Evolutionary conservation across 495 filamentous ascomycete species (phyloP).

Genomic region (Hypomontagnella submonticulosa): DNA sequence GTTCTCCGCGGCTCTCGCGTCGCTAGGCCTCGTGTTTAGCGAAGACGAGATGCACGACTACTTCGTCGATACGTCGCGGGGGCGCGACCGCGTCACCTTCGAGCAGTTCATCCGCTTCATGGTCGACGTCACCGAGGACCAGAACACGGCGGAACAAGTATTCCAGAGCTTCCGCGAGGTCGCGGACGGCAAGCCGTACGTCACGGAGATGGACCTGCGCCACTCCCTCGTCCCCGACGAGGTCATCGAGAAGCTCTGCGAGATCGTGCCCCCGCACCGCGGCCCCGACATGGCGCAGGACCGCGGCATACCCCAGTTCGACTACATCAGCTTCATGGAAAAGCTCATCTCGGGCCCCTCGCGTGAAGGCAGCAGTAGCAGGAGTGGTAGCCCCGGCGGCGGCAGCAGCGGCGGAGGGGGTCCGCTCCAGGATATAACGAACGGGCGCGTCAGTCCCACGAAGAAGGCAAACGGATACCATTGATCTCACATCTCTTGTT

Average conservation of each 20-base stretch:
- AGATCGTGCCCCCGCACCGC: slow-evolving; percentile 82
- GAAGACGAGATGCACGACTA: slow-evolving; percentile 96
- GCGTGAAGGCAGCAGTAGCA: slow-evolving; percentile 3
- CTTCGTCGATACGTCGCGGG: slow-evolving; percentile 81
- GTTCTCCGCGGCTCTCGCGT: slow-evolving; percentile 93
- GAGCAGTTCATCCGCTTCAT: slow-evolving; percentile 99
- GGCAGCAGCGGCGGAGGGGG: slow-evolving; percentile 8
- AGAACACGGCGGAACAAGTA: slow-evolving; percentile 97
- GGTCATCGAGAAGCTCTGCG: slow-evolving; percentile 88
- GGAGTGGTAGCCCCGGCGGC: neutral
- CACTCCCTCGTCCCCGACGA: slow-evolving; percentile 96
- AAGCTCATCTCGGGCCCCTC: slow-evolving; percentile 63
- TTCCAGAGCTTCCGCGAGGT: slow-evolving; percentile 97
- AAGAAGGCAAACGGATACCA: slow-evolving; percentile 48
- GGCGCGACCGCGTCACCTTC: slow-evolving; percentile 83
- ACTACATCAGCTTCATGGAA: slow-evolving; percentile 95
- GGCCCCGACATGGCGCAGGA: slow-evolving; percentile 85
- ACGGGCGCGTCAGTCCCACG: slow-evolving; percentile 48
- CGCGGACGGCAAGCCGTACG: slow-evolving; percentile 97
- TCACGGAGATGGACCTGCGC: slow-evolving; percentile 95
- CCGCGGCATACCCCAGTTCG: slow-evolving; percentile 79
- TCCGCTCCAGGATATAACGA: slow-evolving; percentile 45
- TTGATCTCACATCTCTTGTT: slow-evolving; percentile 8
- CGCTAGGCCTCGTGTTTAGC: slow-evolving; percentile 91
- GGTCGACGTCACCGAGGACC: slow-evolving; percentile 98